A percentile compares a stretch with the other conserved stretches of the same genome.
phyloP scores from a whole-genome alignment of 192 early-diverging fungal genomes.

The Dissophora globulifera region DNA sequence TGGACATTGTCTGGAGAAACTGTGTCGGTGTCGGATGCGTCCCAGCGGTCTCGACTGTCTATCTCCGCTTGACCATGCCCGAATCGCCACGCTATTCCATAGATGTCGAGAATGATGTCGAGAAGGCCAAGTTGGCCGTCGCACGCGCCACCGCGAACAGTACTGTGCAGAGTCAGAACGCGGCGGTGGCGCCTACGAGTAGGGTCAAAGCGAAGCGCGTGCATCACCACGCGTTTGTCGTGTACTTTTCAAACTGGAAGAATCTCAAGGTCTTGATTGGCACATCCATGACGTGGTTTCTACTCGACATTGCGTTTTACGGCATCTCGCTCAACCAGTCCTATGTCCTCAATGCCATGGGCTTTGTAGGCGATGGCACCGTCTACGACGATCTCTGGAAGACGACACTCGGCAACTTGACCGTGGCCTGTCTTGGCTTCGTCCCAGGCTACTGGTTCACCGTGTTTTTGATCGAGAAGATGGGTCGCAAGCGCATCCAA shows the following conservation, averaged over 20 bases:
- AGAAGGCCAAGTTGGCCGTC: slow-evolving; percentile 47
- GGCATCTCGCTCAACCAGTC: slow-evolving; percentile 54
- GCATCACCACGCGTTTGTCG: slow-evolving; percentile 16
- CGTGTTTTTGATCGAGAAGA: slow-evolving; percentile 84
- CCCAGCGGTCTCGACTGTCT: slow-evolving; percentile 84
- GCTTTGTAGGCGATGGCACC: slow-evolving; percentile 5
- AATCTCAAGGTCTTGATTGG: slow-evolving; percentile 78
- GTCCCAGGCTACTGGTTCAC: slow-evolving; percentile 84
- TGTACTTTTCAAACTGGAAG: slow-evolving; percentile 73
- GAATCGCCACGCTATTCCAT: slow-evolving; percentile 87
- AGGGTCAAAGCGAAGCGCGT: no score
- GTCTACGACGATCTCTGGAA: slow-evolving; percentile 40
- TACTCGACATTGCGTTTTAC: slow-evolving; percentile 67
- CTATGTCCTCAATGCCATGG: slow-evolving; percentile 28
- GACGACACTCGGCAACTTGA: slow-evolving; percentile 32
- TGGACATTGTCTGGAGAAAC: slow-evolving; percentile 92
- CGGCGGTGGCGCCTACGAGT: no score
- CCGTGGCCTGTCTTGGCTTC: slow-evolving; percentile 33
- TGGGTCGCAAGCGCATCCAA: slow-evolving; percentile 60
- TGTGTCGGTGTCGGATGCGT: slow-evolving; percentile 82
- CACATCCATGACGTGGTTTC: slow-evolving; percentile 74
- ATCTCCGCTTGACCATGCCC: slow-evolving; percentile 88
- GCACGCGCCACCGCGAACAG: slow-evolving; percentile 61
- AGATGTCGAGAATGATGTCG: slow-evolving; percentile 61
- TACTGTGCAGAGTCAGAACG: no score